Conservation (phyloP, 768 basidiomycete genomes). For the Kwoniella heveanensis region DNA sequence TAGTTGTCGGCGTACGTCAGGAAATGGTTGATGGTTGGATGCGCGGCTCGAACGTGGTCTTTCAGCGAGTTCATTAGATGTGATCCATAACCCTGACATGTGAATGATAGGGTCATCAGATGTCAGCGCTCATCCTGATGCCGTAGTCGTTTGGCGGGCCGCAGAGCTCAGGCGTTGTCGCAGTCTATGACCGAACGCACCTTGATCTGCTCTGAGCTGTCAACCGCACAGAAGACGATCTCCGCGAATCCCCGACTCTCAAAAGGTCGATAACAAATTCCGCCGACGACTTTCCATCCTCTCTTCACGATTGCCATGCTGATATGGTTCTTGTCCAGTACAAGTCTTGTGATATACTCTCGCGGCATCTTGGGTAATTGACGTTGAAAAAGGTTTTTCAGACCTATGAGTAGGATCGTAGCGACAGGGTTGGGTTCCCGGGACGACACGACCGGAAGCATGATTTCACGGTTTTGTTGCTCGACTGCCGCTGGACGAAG, state of each 20-base stretch:
- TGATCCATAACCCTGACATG: conserved; percentile 91
- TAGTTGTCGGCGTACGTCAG: conserved; percentile 99
- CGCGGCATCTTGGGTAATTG: conserved; percentile 98
- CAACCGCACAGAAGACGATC: conserved; percentile 98
- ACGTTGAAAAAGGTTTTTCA: conserved; percentile 95
- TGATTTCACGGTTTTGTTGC: conserved; percentile 77
- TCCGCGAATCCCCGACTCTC: conserved; percentile 93
- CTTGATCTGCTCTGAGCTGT: conserved; percentile 95
- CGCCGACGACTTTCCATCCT: conserved; percentile 93
- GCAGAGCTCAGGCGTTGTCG: too few species aligned
- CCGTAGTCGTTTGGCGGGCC: too few species aligned
- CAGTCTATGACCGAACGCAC: too few species aligned
- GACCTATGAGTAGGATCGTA: conserved; percentile 82
- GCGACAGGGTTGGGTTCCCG: conserved; percentile 71
- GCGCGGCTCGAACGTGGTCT: conserved; percentile 78
- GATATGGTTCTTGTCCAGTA: conserved; percentile 90
- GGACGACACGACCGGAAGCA: conserved; percentile 80
- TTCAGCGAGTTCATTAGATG: conserved; percentile 99
- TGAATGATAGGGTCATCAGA: too few species aligned
- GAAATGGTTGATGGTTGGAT: conserved; percentile 89
- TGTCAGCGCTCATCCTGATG: too few species aligned
- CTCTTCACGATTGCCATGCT: conserved; percentile 90
- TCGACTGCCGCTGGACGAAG: conserved; percentile 82
- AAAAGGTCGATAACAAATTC: conserved; percentile 96
- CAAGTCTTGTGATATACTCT: conserved; percentile 95